Conservation (phyloP, 805 yeast genomes). For the Huiozyma naganishii region DNA sequence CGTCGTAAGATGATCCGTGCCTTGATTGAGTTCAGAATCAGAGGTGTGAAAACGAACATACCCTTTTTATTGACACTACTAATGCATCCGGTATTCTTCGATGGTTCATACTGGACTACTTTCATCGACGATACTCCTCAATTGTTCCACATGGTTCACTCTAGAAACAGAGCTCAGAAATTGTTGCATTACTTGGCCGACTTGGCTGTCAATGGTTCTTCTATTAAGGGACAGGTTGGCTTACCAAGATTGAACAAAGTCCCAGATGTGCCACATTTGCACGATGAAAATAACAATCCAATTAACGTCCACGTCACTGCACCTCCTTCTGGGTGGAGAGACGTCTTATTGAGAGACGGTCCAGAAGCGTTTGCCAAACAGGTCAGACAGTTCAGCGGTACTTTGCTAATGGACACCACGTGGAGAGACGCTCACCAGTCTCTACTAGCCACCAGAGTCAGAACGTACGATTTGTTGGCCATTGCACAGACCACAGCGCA, state of each 20-base stretch:
- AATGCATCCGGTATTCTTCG: constrained; percentile 79
- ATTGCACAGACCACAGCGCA: constrained; percentile 92
- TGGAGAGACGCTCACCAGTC: constrained; percentile 99
- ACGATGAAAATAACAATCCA: constrained; percentile 48
- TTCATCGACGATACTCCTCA: constrained; percentile 97
- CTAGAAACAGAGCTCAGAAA: constrained; percentile 96
- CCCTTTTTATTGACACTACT: constrained; percentile 88
- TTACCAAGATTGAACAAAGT: constrained; percentile 69
- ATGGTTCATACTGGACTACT: constrained; percentile 94
- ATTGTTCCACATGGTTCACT: constrained; percentile 84
- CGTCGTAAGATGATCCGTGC: constrained; percentile 97
- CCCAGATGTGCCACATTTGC: constrained; percentile 65
- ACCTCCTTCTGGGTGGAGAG: constrained; percentile 83
- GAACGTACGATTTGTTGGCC: constrained; percentile 83
- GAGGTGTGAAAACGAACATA: constrained; percentile 98
- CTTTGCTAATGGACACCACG: constrained; percentile 93
- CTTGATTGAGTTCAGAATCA: constrained; percentile 90
- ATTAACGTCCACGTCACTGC: constrained; percentile 46
- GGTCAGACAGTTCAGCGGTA: constrained; percentile 75
- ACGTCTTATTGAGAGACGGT: constrained; percentile 71
- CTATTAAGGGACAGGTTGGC: constrained; percentile 93
- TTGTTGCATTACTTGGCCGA: constrained; percentile 85
- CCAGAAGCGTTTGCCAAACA: constrained; percentile 84
- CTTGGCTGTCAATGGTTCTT: constrained; percentile 89
- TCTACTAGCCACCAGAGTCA: constrained; percentile 88